Conservation (phyloP, 2,329 filamentous ascomycete species). For the Blastomyces emzantsi region DNA sequence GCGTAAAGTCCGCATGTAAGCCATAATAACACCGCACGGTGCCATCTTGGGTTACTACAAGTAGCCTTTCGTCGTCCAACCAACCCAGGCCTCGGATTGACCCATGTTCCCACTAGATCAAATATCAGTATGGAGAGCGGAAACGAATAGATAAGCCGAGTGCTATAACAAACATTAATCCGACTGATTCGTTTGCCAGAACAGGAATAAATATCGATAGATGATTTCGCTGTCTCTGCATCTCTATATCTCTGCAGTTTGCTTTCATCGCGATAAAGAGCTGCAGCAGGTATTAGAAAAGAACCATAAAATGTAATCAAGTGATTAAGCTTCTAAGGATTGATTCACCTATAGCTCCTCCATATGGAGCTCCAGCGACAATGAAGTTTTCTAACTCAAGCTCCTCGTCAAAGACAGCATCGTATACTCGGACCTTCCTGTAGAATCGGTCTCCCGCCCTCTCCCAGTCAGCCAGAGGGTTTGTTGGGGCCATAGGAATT, state of each 20-base stretch:
- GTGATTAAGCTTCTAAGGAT: not conserved
- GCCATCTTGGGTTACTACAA: constrained; percentile 82
- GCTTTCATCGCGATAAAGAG: constrained; percentile 77
- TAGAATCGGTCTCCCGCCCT: constrained; percentile 89
- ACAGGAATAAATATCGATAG: constrained; percentile 90
- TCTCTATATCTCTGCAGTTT: constrained; percentile 74
- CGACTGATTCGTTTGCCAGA: constrained; percentile 78
- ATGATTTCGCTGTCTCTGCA: constrained; percentile 62
- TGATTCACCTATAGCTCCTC: constrained; percentile 75
- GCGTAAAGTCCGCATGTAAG: constrained; percentile 88
- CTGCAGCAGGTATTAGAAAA: constrained; percentile 37
- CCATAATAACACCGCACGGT: constrained; percentile 85
- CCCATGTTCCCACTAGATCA: constrained; percentile 72
- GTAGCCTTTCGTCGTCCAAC: constrained; percentile 88
- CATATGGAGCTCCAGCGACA: constrained; percentile 84
- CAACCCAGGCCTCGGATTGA: constrained; percentile 82
- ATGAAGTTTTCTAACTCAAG: constrained; percentile 92
- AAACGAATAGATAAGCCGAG: not conserved
- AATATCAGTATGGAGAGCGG: constrained; percentile 13
- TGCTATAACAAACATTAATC: constrained; percentile 49
- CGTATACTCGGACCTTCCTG: constrained; percentile 88
- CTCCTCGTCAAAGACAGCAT: constrained; percentile 83
- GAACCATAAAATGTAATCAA: not conserved
- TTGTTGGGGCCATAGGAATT: constrained; percentile 39
- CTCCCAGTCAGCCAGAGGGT: constrained; percentile 86